Evolutionary conservation across 129 eudicot species (phyloP), one percentile per base, ranked within the genome.

Genomic region (sunflower (Helianthus annuus)): DNA sequence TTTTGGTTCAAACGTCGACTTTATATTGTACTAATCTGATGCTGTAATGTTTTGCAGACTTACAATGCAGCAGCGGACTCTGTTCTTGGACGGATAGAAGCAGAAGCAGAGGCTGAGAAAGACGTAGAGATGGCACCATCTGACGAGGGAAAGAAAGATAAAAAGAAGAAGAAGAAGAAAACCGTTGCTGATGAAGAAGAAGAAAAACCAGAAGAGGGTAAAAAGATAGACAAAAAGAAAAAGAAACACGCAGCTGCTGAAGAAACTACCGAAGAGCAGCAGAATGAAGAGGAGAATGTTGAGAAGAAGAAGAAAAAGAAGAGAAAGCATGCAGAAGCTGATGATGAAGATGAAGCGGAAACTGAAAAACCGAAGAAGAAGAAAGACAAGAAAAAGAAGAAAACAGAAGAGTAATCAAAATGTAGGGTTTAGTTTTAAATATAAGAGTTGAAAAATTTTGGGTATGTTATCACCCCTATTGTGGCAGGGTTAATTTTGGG

Each of bases 41-140:
- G 7, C 16, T 69, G 49, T 4, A 58, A 44, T 29, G 0, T 15
- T 58, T 7, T 88, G 79, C 84, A 94, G 98, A 75, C 82, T 4
- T 90, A 90, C 79, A 94, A 94, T 64, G 85, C 86, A 46, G 69
- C 98, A 6, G 93, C 98, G 0, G 98, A 94, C 77, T 84, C 98
- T 27, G 69, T 83, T 79, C 69, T 90, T 58, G 96, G 90, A 36
- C 78, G 83, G 54, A 82, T 79, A 8, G 97, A 87, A 76, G 68
- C 84, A 6, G 79, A 71, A 57, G 68, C 84, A 9, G 79, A 71
- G 53, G 69, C 88, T 29, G 85, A 80, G 65, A 72, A 76, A 69
- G 80, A 82, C 11, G 75, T 73, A 55, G 79, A 80, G 45, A 68
- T 66, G 70, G 78, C 74, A 36, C 64, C 74, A 1, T 59, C 68